phyloP scores from a whole-genome alignment of 208 protist genomes.

The Leishmania arabica region DNA sequence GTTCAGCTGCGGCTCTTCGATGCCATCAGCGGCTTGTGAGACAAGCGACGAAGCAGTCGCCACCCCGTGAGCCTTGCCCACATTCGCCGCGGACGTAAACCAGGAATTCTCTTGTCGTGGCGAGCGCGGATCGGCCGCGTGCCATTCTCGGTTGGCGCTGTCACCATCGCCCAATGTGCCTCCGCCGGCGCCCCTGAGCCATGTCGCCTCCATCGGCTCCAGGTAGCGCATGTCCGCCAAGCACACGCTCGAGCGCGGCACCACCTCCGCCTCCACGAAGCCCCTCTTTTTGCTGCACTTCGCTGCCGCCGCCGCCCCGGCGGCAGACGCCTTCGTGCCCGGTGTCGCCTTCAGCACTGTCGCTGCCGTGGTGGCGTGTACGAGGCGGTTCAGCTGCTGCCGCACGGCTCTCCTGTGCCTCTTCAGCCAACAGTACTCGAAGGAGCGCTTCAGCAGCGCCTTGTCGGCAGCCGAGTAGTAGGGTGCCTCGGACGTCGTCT shows the following conservation, averaged over 20 bases:
- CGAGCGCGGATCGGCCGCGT: background rate
- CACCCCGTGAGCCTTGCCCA: background rate
- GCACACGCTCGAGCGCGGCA: constrained; percentile 13
- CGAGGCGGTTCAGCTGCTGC: constrained; percentile 10
- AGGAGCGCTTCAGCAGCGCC: constrained; percentile 26
- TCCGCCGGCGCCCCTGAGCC: background rate
- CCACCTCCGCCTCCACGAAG: background rate
- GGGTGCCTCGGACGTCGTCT: background rate
- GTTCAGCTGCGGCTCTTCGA: background rate
- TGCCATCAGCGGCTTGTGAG: background rate
- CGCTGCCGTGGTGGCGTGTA: background rate
- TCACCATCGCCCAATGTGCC: background rate
- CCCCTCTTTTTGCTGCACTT: background rate
- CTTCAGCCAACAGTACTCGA: constrained; percentile 29
- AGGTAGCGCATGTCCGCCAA: constrained; percentile 36
- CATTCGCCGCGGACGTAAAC: background rate
- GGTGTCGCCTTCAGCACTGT: background rate
- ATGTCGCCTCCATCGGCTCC: constrained; percentile 1
- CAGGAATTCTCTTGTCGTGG: background rate
- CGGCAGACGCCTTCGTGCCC: background rate
- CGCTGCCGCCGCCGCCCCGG: background rate
- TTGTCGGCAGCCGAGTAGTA: constrained; percentile 7
- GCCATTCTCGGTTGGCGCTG: too few species aligned
- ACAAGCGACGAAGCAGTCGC: background rate
- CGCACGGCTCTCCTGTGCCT: constrained; percentile 4